Base-by-base conservation (phyloP, 2,329 filamentous ascomycete species). In the Stemphylium beticola region DNA sequence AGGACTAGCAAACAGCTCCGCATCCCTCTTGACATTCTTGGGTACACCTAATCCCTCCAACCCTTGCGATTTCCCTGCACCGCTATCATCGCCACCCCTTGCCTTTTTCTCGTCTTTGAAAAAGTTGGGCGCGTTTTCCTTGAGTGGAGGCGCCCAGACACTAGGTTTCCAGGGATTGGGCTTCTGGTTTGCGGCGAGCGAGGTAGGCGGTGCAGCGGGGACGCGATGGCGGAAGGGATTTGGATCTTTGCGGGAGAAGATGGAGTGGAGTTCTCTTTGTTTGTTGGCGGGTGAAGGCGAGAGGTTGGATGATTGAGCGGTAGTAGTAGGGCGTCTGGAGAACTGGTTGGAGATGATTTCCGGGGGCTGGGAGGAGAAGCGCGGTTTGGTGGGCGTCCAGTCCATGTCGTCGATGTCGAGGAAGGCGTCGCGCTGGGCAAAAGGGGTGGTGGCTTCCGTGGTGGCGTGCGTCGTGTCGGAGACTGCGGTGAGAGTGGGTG, bases 181-280 rank as follows among this genome's bases (percentile, higher is more conserved):
- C 6, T 86, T 73, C 38, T 81, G 80, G 36, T 86, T 83, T 2
- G 87, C 86, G 18, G 40, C 48, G 31, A 51, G 40, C 33, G 47
- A 55, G 22, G 40, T 36, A 8, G 87, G 87, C n/a, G 90, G 89
- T 1, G 88, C 87, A 0, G 87, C 81, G 4, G 90, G 90, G 2
- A 92, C 82, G 53, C 83, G 86, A 74, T 86, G 89, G 80, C 86
- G 88, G 67, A 92, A 92, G 1, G 87, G 84, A 65, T 76, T 79
- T 60, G 74, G 74, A 38, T 78, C 76, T 39, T 61, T 60, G 50
- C 64, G 61, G 20, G 62, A 44, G 49, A 70, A 69, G 44, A 73
- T 55, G 33, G 65, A 65, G 49, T 64, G 52, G 10, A 53, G 58
- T 47, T 62, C 41, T 15, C 47, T 48, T 11, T 60, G 45, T 32